phyloP scores from a whole-genome alignment of 495 filamentous ascomycete species.

The Aspergillus carlsbadensis region DNA sequence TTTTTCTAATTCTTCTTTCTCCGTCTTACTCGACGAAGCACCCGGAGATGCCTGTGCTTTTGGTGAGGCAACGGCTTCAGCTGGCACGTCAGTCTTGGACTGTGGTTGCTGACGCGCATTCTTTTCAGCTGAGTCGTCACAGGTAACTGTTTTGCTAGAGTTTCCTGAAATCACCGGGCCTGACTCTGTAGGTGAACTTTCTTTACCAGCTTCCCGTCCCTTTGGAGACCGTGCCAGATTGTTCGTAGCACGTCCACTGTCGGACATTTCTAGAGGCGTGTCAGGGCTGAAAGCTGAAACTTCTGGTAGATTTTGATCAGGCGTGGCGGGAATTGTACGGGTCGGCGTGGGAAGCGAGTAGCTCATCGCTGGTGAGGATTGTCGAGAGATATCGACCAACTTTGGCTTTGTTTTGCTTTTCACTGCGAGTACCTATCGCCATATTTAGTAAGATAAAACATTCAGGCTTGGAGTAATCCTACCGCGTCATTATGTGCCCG shows the following conservation, averaged over 20 bases:
- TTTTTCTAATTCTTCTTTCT: conserved; percentile 35
- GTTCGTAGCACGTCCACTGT: conserved; percentile 39
- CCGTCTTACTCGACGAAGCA: conserved; percentile 25
- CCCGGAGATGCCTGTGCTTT: conserved; percentile 26
- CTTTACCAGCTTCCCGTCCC: conserved; percentile 26
- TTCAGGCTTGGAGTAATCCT: conserved; percentile 22
- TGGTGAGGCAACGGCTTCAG: conserved; percentile 16
- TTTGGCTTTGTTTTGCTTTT: conserved; percentile 43
- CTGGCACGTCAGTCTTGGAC: conserved; percentile 25
- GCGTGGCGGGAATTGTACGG: conserved; percentile 33
- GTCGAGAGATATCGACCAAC: conserved; percentile 44
- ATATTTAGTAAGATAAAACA: conserved; percentile 9
- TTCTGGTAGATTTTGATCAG: conserved; percentile 41
- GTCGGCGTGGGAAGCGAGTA: conserved; percentile 26
- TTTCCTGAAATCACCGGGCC: conserved; percentile 34
- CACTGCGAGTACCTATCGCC: conserved; percentile 35
- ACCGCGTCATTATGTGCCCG: conserved; percentile 24
- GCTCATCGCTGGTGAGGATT: conserved; percentile 34
- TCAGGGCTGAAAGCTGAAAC: conserved; percentile 49
- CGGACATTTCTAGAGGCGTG: conserved; percentile 40
- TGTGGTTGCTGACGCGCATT: conserved; percentile 19
- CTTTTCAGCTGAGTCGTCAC: conserved; percentile 24
- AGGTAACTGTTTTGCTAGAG: conserved; percentile 28
- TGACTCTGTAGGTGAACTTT: conserved; percentile 34
- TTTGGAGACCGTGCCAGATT: conserved; percentile 29